Conservation (phyloP, 140 eudicot species). For the Stevia rebaudiana region DNA sequence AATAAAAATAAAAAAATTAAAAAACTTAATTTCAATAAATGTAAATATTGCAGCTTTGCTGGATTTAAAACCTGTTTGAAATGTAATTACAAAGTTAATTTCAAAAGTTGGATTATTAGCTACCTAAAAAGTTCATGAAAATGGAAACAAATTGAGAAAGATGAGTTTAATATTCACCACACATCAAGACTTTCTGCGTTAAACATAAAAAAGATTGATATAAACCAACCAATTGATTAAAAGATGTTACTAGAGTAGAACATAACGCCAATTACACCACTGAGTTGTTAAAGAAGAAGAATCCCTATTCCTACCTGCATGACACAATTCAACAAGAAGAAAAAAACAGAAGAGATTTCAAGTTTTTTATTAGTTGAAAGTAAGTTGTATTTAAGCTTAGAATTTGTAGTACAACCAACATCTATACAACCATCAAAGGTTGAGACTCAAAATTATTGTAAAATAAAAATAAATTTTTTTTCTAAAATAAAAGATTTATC, state of each 20-base stretch:
- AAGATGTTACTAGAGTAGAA: constrained; percentile 78
- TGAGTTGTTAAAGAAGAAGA: constrained; percentile 74
- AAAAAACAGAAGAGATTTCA: not conserved
- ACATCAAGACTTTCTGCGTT: too few species aligned
- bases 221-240: constrained; percentile 60
- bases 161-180: too few species aligned
- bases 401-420: too few species aligned
- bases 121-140: not conserved
- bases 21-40: too few species aligned
- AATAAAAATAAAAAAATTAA: too few species aligned
- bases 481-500: too few species aligned
- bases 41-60: constrained; percentile 66
- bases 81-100: not conserved
- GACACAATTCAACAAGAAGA: constrained; percentile 1
- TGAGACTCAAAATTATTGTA: too few species aligned
- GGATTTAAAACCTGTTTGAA: constrained; percentile 54
- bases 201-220: not conserved
- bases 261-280: constrained; percentile 81
- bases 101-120: not conserved
- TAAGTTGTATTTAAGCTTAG: too few species aligned
- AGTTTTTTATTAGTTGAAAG: too few species aligned
- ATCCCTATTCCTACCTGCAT: constrained; percentile 77
- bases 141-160: too few species aligned
- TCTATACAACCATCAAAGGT: too few species aligned
- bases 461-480: too few species aligned